These are phyloP conservation scores for Coleophoma crateriformis DNA, from an alignment of 2,329 filamentous ascomycete genomes.

Conservation along the genomic window DNA sequence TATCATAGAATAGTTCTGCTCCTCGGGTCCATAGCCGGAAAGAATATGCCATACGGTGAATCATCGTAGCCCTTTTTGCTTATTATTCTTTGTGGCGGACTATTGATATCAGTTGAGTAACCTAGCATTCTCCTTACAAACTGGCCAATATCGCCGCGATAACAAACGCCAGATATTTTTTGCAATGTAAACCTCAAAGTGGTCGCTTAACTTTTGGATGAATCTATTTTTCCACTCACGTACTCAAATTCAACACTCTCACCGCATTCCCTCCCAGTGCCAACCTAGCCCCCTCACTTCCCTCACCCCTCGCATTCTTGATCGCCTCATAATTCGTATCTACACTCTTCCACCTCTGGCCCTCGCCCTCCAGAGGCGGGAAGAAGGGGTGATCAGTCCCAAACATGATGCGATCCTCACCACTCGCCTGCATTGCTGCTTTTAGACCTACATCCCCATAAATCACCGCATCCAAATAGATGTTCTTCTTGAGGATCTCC, in stretches of 20 bases:
- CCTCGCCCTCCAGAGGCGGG: slow-evolving; percentile 63
- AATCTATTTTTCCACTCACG: slow-evolving; percentile 2
- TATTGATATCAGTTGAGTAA: no score
- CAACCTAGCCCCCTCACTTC: slow-evolving; percentile 38
- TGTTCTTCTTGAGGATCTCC: slow-evolving; percentile 66
- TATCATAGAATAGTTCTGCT: no score
- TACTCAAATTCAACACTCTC: slow-evolving; percentile 36
- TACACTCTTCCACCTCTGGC: slow-evolving; percentile 66
- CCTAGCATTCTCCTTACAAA: no score
- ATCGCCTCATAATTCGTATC: slow-evolving; percentile 52
- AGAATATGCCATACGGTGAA: no score
- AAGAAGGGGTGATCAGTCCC: slow-evolving; percentile 84
- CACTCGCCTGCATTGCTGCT: slow-evolving; percentile 64
- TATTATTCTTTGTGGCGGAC: no score
- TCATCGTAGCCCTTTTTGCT: no score
- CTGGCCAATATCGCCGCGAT: no score
- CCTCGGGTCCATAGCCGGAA: no score
- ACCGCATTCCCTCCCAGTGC: slow-evolving; percentile 58
- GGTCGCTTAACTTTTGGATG: no score
- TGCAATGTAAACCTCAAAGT: no score
- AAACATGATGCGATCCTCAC: slow-evolving; percentile 69
- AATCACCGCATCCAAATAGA: slow-evolving; percentile 84
- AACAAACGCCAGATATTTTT: no score
- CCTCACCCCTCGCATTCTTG: slow-evolving; percentile 40
- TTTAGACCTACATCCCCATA: slow-evolving; percentile 71